phyloP scores from a whole-genome alignment of 495 filamentous ascomycete genomes.

The Aspergillus conjunctus region DNA sequence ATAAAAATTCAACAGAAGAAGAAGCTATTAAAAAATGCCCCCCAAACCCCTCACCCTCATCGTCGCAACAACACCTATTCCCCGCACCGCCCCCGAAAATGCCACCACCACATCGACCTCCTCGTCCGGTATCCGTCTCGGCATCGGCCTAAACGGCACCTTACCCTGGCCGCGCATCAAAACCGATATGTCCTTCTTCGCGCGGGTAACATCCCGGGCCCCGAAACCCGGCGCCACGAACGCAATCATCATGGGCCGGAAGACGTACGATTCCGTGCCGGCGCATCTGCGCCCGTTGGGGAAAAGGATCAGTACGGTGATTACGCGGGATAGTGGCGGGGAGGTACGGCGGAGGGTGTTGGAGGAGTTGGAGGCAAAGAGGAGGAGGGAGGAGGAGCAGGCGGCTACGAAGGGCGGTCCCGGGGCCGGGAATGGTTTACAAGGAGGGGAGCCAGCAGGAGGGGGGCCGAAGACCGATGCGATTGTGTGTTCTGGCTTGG shows the following conservation, averaged over 20 bases:
- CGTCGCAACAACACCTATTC: conserved; percentile 47
- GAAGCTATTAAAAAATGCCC: conserved; percentile 22
- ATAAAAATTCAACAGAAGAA: conserved; percentile 24
- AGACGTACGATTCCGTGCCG: conserved; percentile 91
- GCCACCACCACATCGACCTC: conserved; percentile 48
- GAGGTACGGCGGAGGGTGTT: conserved; percentile 31
- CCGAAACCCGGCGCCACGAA: conserved; percentile 52
- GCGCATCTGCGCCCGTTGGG: conserved; percentile 73
- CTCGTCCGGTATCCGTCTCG: conserved; percentile 59
- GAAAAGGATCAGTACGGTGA: conserved; percentile 74
- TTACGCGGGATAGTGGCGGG: conserved; percentile 55
- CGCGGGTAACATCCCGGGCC: conserved; percentile 77
- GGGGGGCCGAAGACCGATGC: conserved; percentile 29
- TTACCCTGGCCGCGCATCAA: conserved; percentile 89
- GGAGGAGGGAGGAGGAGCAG: conserved; percentile 5
- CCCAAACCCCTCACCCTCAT: conserved; percentile 42
- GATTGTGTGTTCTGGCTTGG: conserved; percentile 49
- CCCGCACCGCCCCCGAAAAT: conserved; percentile 33
- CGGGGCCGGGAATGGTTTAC: conserved; percentile 6
- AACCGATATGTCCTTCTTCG: conserved; percentile 92
- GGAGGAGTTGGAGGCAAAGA: conserved; percentile 26
- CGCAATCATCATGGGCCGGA: conserved; percentile 94
- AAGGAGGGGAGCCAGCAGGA: conserved; percentile 11
- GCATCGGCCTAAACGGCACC: conserved; percentile 77
- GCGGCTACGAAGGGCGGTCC: not conserved